Conservation (phyloP, 2,329 filamentous ascomycete genomes). For the Colletotrichum noveboracense region DNA sequence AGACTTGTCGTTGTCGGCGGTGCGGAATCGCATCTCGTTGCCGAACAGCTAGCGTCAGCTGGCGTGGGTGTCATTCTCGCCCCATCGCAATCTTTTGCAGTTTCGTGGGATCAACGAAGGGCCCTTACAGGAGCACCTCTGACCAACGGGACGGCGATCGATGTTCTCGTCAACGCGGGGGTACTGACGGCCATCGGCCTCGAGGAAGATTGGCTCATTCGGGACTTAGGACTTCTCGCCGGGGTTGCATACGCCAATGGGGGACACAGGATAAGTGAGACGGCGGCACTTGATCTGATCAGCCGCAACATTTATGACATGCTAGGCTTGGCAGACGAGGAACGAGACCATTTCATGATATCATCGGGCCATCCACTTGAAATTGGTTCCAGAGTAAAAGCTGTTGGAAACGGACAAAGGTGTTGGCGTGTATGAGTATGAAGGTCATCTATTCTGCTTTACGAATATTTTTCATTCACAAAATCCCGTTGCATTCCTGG, state of each 20-base stretch:
- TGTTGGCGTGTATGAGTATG: neutral
- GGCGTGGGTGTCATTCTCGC: constrained; percentile 64
- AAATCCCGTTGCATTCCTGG: neutral
- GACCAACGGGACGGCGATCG: constrained; percentile 67
- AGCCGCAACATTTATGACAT: constrained; percentile 62
- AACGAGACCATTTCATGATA: constrained; percentile 59
- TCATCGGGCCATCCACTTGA: constrained; percentile 69
- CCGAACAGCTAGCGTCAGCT: constrained; percentile 60
- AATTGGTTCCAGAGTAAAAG: constrained; percentile 60
- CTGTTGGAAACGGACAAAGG: constrained; percentile 42
- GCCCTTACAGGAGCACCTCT: constrained; percentile 68
- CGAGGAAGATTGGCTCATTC: constrained; percentile 65
- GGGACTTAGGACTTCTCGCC: constrained; percentile 64
- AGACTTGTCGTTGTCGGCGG: constrained; percentile 64
- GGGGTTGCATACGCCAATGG: constrained; percentile 65
- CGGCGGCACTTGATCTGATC: constrained; percentile 60
- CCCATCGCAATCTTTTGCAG: constrained; percentile 60
- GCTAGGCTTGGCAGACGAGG: constrained; percentile 48
- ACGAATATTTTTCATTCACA: neutral
- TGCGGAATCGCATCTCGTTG: constrained; percentile 66
- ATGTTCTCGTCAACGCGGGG: constrained; percentile 61
- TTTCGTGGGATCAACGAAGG: constrained; percentile 65
- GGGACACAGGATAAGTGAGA: constrained; percentile 56
- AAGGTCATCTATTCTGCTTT: neutral
- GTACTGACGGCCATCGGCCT: constrained; percentile 64